Evolutionary conservation across 148 eudicot genomes (phyloP), one percentile per base, ranked within the genome.

Genomic region (Drosera capensis): DNA sequence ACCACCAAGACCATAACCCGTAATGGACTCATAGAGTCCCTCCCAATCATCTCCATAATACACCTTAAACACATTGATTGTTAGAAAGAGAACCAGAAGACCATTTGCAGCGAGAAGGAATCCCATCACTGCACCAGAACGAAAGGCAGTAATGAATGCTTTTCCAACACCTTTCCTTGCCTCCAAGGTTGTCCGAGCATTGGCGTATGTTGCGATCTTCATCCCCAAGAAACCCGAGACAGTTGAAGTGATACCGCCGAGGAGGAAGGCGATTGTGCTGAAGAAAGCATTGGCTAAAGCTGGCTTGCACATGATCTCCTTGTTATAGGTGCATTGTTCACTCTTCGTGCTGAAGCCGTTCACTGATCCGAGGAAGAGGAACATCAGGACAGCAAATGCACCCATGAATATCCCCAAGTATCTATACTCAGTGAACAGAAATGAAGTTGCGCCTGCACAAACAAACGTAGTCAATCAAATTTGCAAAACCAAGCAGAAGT

Each of bases 1-100:
- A 21, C 95, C 95, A 53, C 95, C 94, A 49, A 84, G 90, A 25
- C 90, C 94, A 62, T 85, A 85, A 23, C 95, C 95, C 58, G 82
- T 85, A 57, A 78, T 78, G n/a, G 74, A 68, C 67, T 74, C 80
- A 49, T 67, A 78, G 35, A 73, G 80, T 1, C 85, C 85, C 58
- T 78, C 85, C 80, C 74, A 78, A 34, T 78, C 85, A 49, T 78
- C 72, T 5, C 80, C 75, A 26, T 74, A 78, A 56, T 78, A 78
- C 17, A 78, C 40, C 72, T 71, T 74, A 59, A 78, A 78, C 23
- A 74, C 47, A 62, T 78, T 77, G 60, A 64, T 74, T 7, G 58
- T 26, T 34, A 74, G 59, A 40, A 47, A 76, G 1, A 68, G 63
- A 17, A 65, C 72, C 54, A 65, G 31, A 22, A 67, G 77, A 2